These are phyloP conservation scores for Xerocomellus dryophilus DNA, from an alignment of 768 basidiomycete genomes.

Conservation along the genomic window DNA sequence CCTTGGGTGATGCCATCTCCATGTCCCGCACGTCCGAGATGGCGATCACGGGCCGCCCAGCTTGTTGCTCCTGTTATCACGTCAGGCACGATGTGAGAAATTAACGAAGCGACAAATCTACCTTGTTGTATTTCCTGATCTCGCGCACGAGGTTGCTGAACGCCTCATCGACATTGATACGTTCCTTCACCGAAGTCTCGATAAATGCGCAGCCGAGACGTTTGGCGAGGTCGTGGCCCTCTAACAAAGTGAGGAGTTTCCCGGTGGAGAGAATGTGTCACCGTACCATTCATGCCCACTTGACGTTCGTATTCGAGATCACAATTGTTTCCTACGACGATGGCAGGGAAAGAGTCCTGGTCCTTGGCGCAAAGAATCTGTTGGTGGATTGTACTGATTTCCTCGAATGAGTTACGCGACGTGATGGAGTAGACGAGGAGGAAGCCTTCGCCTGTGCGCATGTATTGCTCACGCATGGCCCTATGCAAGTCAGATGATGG, in stretches of 20 bases:
- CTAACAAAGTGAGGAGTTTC: conserved; percentile 38
- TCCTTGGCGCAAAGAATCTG: conserved; percentile 97
- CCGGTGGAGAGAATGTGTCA: not conserved
- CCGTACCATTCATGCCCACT: conserved; percentile 89
- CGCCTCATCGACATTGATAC: conserved; percentile 95
- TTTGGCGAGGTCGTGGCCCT: conserved; percentile 96
- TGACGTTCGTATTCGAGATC: conserved; percentile 95
- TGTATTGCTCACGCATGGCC: conserved; percentile 99
- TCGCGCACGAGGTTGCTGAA: conserved; percentile 92
- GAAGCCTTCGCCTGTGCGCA: conserved; percentile 98
- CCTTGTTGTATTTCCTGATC: conserved; percentile 93
- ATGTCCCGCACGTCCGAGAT: too few relatives aligned
- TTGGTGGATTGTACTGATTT: conserved; percentile 94
- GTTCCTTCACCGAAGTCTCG: conserved; percentile 94
- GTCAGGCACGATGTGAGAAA: conserved; percentile 8
- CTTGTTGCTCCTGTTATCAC: conserved; percentile 63
- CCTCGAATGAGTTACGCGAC: conserved; percentile 95
- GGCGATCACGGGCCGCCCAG: conserved; percentile 59
- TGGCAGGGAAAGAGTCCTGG: conserved; percentile 91
- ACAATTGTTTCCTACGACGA: conserved; percentile 97
- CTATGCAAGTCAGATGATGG: conserved; percentile 38
- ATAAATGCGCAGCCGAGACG: conserved; percentile 93
- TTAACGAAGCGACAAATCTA: conserved; percentile 29
- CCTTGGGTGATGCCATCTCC: too few relatives aligned
- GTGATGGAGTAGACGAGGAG: conserved; percentile 97